Conservation (phyloP, 345 rosid genomes). For the Ailanthus altissimus region DNA sequence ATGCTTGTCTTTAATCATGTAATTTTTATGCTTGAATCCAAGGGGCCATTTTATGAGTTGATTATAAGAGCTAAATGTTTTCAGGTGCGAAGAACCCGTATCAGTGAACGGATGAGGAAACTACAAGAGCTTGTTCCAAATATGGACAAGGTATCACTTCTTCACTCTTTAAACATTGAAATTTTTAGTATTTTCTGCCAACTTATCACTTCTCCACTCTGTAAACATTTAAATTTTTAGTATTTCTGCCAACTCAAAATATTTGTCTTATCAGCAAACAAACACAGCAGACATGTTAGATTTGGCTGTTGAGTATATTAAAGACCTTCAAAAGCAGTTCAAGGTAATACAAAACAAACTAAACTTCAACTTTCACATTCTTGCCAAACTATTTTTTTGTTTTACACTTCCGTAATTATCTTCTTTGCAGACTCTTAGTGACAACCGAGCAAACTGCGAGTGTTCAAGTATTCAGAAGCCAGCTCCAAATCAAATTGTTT, state of each 20-base stretch:
- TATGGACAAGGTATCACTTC: conserved; percentile 83
- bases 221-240: not conserved
- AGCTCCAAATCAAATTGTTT: conserved; percentile 33
- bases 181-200: not conserved
- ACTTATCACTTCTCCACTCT: conserved; percentile 19
- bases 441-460: conserved; percentile 60
- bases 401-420: not conserved
- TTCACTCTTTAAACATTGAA: not conserved
- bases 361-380: not conserved
- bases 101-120: conserved; percentile 96
- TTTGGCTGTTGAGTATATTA: conserved; percentile 95
- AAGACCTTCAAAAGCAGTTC: conserved; percentile 83
- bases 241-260: not conserved
- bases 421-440: conserved; percentile 56
- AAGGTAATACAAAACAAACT: conserved; percentile 44
- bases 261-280: conserved; percentile 66
- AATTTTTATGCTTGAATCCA: not conserved
- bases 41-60: not conserved
- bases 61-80: conserved; percentile 1
- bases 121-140: conserved; percentile 94
- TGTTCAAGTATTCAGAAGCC: conserved; percentile 46
- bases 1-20: not conserved
- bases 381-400: not conserved
- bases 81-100: conserved; percentile 93
- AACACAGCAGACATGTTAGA: conserved; percentile 96